These are phyloP conservation scores for Zoysia pacifica DNA, from an alignment of 176 grass and related monocot genomes.

Conservation along the genomic window DNA sequence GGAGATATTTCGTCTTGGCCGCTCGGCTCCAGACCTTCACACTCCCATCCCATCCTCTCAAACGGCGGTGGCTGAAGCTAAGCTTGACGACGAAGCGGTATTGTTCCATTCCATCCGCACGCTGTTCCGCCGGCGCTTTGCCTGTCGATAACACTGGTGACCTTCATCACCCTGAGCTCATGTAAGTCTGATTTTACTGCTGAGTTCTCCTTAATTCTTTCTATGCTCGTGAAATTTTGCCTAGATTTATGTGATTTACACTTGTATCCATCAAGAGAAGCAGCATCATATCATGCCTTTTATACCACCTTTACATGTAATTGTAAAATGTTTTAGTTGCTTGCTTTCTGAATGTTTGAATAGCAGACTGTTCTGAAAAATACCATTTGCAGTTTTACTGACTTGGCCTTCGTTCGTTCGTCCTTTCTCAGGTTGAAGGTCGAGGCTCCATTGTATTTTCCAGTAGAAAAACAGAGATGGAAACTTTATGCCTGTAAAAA, in stretches of 20 bases:
- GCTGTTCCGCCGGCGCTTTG: not conserved
- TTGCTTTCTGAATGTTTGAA: slow-evolving; percentile 18
- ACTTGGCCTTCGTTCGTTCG: not conserved
- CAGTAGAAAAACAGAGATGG: slow-evolving; percentile 37
- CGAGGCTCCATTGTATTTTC: slow-evolving; percentile 39
- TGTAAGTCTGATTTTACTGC: slow-evolving; percentile 26
- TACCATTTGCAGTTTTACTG: not conserved
- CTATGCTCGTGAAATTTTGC: not conserved
- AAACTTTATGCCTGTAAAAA: slow-evolving; percentile 39
- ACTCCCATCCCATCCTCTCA: slow-evolving; percentile 11
- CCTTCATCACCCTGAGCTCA: slow-evolving; percentile 7
- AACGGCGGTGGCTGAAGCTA: slow-evolving; percentile 18
- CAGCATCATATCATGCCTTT: not conserved
- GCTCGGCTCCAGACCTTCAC: not conserved
- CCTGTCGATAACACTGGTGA: not conserved
- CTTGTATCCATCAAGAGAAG: not conserved
- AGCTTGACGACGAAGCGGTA: not conserved
- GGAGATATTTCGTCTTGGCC: slow-evolving; percentile 25
- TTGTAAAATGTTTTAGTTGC: not conserved
- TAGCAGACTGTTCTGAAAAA: not conserved
- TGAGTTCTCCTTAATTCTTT: not conserved
- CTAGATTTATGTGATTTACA: not conserved
- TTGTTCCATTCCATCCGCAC: not conserved
- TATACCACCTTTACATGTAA: not conserved
- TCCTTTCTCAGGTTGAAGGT: slow-evolving; percentile 54